These are phyloP conservation scores for Apiospora kogelbergensis DNA, from an alignment of 2,329 filamentous ascomycete species.

Conservation along the genomic window DNA sequence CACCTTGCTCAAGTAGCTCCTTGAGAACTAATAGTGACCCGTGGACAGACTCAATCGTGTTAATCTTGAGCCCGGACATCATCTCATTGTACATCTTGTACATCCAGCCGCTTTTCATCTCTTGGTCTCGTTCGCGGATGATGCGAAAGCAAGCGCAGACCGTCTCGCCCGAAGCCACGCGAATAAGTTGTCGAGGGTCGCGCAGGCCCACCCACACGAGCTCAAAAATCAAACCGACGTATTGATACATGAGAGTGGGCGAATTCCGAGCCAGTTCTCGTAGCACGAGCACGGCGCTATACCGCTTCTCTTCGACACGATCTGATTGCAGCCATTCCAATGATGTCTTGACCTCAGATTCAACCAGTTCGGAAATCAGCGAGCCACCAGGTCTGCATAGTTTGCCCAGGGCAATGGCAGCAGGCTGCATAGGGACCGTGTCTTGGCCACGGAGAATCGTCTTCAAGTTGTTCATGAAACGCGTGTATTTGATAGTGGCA, in stretches of 20 bases:
- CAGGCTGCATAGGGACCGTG: slow-evolving; percentile 84
- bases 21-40: slow-evolving; percentile 92
- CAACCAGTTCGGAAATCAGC: slow-evolving; percentile 90
- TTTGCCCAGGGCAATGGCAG: slow-evolving; percentile 84
- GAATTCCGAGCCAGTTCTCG: slow-evolving; percentile 90
- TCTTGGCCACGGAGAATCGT: slow-evolving; percentile 89
- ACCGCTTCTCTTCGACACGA: slow-evolving; percentile 86
- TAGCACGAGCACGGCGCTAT: slow-evolving; percentile 88
- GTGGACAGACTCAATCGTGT: slow-evolving; percentile 84
- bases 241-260: slow-evolving; percentile 92
- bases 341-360: slow-evolving; percentile 94
- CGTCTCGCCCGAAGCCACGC: slow-evolving; percentile 87
- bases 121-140: slow-evolving; percentile 86
- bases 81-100: slow-evolving; percentile 87
- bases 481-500: slow-evolving; percentile 86
- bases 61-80: slow-evolving; percentile 73
- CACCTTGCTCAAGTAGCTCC: slow-evolving; percentile 88
- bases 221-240: slow-evolving; percentile 92
- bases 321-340: slow-evolving; percentile 97
- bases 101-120: slow-evolving; percentile 86
- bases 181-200: slow-evolving; percentile 86
- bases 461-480: slow-evolving; percentile 89
- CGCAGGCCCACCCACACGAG: slow-evolving; percentile 94
- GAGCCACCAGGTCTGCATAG: slow-evolving; percentile 91
- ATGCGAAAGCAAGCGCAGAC: slow-evolving; percentile 96